phyloP scores from a whole-genome alignment of 805 yeast genomes.

The Pichia insulana region DNA sequence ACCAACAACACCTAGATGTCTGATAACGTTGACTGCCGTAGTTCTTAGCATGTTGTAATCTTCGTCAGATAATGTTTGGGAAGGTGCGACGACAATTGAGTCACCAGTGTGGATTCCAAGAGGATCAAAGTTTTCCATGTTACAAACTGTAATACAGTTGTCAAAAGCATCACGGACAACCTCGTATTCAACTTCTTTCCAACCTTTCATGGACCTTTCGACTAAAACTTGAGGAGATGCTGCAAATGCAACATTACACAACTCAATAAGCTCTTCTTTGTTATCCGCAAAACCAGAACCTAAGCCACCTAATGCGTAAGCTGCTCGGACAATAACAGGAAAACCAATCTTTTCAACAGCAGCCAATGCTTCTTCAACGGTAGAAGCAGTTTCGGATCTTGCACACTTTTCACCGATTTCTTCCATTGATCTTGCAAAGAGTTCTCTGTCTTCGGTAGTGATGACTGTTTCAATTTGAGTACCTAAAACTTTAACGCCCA shows the following conservation, averaged over 20 bases:
- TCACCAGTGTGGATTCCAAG: slow-evolving; percentile 98
- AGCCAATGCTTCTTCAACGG: slow-evolving; percentile 69
- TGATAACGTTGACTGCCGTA: slow-evolving; percentile 92
- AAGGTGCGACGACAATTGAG: slow-evolving; percentile 97
- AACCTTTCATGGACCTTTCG: slow-evolving; percentile 96
- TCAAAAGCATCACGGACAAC: slow-evolving; percentile 96
- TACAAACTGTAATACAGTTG: slow-evolving; percentile 97
- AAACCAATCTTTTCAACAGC: slow-evolving; percentile 85
- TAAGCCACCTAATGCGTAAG: slow-evolving; percentile 93
- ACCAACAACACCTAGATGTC: slow-evolving; percentile 98
- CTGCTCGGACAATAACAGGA: slow-evolving; percentile 97
- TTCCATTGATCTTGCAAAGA: slow-evolving; percentile 89
- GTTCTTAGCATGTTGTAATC: slow-evolving; percentile 97
- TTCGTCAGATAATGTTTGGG: slow-evolving; percentile 93
- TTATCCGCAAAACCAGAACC: slow-evolving; percentile 97
- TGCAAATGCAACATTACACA: slow-evolving; percentile 89
- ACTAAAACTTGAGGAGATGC: slow-evolving; percentile 93
- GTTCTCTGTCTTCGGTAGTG: slow-evolving; percentile 96
- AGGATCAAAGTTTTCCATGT: slow-evolving; percentile 98
- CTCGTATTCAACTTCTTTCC: slow-evolving; percentile 98
- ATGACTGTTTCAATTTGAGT: slow-evolving; percentile 93
- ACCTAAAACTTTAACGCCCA: slow-evolving; percentile 94
- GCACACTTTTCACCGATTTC: slow-evolving; percentile 96
- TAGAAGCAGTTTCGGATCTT: slow-evolving; percentile 75
- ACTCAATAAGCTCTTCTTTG: slow-evolving; percentile 68